A percentile compares a stretch with the other conserved stretches of the same genome.
Evolutionary conservation across 108 stramenopile species (phyloP).

Genomic region (Pseudonitzschia multiseries): DNA sequence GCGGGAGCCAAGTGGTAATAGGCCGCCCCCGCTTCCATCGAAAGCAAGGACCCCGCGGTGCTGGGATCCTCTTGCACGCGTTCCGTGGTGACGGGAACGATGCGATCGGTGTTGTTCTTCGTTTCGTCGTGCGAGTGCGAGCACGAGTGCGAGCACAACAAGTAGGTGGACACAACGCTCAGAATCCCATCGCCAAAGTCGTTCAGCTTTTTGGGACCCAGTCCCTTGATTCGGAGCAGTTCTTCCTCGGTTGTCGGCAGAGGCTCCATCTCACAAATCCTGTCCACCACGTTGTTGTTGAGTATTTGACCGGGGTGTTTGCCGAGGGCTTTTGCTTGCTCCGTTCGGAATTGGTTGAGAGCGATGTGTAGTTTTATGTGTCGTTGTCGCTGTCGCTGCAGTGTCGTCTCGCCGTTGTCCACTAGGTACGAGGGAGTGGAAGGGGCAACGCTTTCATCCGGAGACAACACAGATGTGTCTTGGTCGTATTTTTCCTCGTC

Average conservation of each 20-base stretch:
- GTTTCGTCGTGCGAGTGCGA: no score
- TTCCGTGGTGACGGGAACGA: not conserved
- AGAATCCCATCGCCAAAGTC: slow-evolving; percentile 7
- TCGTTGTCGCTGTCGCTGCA: not conserved
- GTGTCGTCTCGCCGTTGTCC: not conserved
- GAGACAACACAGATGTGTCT: no score
- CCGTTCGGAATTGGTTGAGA: not conserved
- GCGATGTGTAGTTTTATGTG: not conserved
- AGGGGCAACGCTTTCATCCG: no score
- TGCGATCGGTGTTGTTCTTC: not conserved
- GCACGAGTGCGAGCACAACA: no score
- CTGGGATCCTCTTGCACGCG: not conserved
- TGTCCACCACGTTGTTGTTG: not conserved
- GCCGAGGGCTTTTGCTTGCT: not conserved
- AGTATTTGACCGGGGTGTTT: not conserved
- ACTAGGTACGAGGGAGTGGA: no score
- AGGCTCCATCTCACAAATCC: not conserved
- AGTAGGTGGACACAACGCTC: not conserved
- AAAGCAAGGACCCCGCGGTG: not conserved
- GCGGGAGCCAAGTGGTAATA: not conserved
- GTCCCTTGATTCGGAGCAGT: not conserved
- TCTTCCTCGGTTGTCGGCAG: slow-evolving; percentile 13
- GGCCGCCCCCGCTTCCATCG: not conserved
- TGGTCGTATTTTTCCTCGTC: no score
- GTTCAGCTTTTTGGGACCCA: slow-evolving; percentile 10